These are phyloP conservation scores for Gremmenia infestans DNA, from an alignment of 2,329 filamentous ascomycete species.

Conservation along the genomic window DNA sequence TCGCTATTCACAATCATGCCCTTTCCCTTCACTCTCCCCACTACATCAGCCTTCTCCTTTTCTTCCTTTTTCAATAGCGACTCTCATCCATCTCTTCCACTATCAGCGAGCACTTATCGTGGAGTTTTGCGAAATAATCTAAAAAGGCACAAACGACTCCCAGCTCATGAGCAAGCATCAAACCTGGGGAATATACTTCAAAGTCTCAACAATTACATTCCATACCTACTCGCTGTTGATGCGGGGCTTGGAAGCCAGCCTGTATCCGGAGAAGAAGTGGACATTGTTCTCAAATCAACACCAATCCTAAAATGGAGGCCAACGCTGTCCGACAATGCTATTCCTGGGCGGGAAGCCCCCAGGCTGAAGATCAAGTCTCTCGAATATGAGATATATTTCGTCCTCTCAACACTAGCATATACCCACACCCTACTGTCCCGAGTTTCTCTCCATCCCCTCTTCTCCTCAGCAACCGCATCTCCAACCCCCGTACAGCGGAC, in stretches of 20 bases:
- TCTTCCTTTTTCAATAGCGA: conserved; percentile 70
- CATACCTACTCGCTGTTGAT: conserved; percentile 76
- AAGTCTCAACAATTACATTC: conserved; percentile 71
- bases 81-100: conserved; percentile 83
- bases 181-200: conserved; percentile 67
- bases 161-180: conserved; percentile 61
- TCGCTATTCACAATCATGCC: conserved; percentile 56
- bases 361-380: conserved; percentile 68
- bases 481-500: conserved; percentile 62
- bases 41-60: conserved; percentile 82
- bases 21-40: conserved; percentile 82
- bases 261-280: conserved; percentile 56
- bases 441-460: conserved; percentile 66
- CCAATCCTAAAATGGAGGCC: conserved; percentile 79
- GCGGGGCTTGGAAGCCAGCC: conserved; percentile 58
- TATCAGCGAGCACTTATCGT: conserved; percentile 76
- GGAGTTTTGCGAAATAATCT: conserved; percentile 77
- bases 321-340: conserved; percentile 61
- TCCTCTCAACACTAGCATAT: conserved; percentile 70
- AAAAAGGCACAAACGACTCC: conserved; percentile 86
- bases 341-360: conserved; percentile 59
- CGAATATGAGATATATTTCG: conserved; percentile 79
- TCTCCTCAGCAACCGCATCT: conserved; percentile 58
- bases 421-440: conserved; percentile 69
- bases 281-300: conserved; percentile 55